A percentile compares a stretch with the other conserved stretches of the same genome.
These are phyloP conservation scores for Pichia cactophila DNA, from an alignment of 1,139 yeast genomes.

Conservation along the genomic window DNA sequence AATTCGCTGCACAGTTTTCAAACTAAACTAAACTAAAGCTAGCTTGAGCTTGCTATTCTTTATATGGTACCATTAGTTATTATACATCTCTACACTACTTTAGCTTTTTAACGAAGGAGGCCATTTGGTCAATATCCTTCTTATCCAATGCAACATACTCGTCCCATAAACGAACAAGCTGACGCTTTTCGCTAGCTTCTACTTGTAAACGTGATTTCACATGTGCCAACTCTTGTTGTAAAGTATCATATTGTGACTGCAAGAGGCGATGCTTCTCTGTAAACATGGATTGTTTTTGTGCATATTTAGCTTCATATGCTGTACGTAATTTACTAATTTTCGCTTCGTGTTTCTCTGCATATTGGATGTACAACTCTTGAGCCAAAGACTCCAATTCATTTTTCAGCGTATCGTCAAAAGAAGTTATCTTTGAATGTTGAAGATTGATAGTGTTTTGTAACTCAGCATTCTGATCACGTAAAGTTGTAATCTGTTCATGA, in stretches of 20 bases:
- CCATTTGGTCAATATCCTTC: slow-evolving; percentile 11
- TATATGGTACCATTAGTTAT: background rate
- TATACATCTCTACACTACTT: slow-evolving; percentile 1
- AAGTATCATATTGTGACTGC: slow-evolving; percentile 30
- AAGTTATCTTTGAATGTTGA: slow-evolving; percentile 23
- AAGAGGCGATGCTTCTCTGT: slow-evolving; percentile 31
- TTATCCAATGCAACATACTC: slow-evolving; percentile 26
- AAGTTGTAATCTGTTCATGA: background rate
- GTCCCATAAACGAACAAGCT: slow-evolving; percentile 47
- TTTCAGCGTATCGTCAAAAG: slow-evolving; percentile 39
- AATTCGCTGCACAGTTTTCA: background rate
- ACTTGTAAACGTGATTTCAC: slow-evolving; percentile 37
- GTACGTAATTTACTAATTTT: slow-evolving; percentile 49
- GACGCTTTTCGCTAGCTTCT: slow-evolving; percentile 50
- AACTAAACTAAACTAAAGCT: background rate
- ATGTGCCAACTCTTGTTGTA: slow-evolving; percentile 38
- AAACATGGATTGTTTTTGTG: slow-evolving; percentile 31
- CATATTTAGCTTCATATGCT: slow-evolving; percentile 45
- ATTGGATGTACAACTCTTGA: slow-evolving; percentile 58
- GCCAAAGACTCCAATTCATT: slow-evolving; percentile 50
- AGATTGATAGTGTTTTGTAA: slow-evolving; percentile 1
- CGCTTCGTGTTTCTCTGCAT: slow-evolving; percentile 61
- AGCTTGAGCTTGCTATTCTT: no score
- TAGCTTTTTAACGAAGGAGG: slow-evolving; percentile 9
- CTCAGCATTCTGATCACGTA: slow-evolving; percentile 3